phyloP scores from a whole-genome alignment of 352 stramenopile genomes.

The Globisporangium heterothallicum region DNA sequence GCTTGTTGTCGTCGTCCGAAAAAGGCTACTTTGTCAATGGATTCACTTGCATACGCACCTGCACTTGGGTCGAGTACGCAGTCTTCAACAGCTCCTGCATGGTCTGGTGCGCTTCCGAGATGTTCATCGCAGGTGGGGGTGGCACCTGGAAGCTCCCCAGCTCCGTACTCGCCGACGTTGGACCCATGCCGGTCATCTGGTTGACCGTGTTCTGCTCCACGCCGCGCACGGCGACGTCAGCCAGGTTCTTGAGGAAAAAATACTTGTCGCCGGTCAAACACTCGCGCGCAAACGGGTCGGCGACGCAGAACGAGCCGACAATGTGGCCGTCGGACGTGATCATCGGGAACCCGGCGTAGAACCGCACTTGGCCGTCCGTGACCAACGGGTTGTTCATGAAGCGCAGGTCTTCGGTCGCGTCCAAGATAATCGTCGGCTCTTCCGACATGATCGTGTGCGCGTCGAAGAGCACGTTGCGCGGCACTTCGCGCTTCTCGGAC shows the following conservation, averaged over 20 bases:
- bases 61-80: slow-evolving; percentile 76
- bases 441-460: slow-evolving; percentile 77
- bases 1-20: slow-evolving; percentile 1
- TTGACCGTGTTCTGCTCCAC: slow-evolving; percentile 78
- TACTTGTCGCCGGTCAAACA: slow-evolving; percentile 70
- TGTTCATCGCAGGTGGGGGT: slow-evolving; percentile 54
- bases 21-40: slow-evolving; percentile 33
- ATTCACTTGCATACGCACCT: slow-evolving; percentile 80
- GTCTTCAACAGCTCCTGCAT: slow-evolving; percentile 84
- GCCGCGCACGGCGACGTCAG: slow-evolving; percentile 62
- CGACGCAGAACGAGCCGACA: slow-evolving; percentile 72
- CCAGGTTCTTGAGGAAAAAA: slow-evolving; percentile 83
- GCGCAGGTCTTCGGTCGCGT: slow-evolving; percentile 69
- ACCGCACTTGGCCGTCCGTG: slow-evolving; percentile 65
- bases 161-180: slow-evolving; percentile 12
- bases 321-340: slow-evolving; percentile 56
- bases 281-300: slow-evolving; percentile 72
- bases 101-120: slow-evolving; percentile 54
- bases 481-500: slow-evolving; percentile 69
- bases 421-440: slow-evolving; percentile 74
- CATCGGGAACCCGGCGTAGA: slow-evolving; percentile 80
- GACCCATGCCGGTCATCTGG: slow-evolving; percentile 17
- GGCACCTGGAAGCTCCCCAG: slow-evolving; percentile 29
- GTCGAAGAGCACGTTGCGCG: slow-evolving; percentile 75
- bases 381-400: slow-evolving; percentile 80